These are phyloP conservation scores for Trametes pubescens DNA, from an alignment of 1,284 basidiomycete genomes.

Conservation along the genomic window DNA sequence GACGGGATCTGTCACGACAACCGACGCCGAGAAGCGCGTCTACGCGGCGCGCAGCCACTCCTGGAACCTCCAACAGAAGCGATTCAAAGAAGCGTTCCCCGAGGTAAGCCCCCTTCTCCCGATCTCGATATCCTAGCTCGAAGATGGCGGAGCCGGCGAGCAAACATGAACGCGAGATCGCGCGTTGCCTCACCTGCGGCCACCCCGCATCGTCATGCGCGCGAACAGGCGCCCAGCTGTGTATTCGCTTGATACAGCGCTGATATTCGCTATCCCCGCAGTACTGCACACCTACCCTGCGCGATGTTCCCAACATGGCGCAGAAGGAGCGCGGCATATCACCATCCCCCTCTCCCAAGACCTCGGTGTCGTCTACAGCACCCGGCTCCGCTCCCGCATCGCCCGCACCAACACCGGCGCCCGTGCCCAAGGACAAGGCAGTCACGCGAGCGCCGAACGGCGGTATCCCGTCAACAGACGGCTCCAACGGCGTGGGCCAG, in stretches of 20 bases:
- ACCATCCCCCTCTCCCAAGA: slow-evolving; percentile 39
- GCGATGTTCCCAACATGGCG: slow-evolving; percentile 90
- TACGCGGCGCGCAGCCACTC: slow-evolving; percentile 84
- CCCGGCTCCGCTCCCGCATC: slow-evolving; percentile 10
- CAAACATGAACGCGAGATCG: slow-evolving; percentile 12
- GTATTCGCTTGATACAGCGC: not conserved
- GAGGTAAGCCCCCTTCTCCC: slow-evolving; percentile 62
- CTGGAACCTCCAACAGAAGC: slow-evolving; percentile 84
- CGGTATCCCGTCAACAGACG: slow-evolving; percentile 22
- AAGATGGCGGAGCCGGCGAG: not conserved
- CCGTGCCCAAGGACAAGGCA: slow-evolving; percentile 24
- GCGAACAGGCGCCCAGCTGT: not conserved
- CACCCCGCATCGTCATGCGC: slow-evolving; percentile 7
- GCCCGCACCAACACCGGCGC: slow-evolving; percentile 5
- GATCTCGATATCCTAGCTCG: slow-evolving; percentile 9
- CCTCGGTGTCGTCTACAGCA: slow-evolving; percentile 29
- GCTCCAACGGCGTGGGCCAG: slow-evolving; percentile 29
- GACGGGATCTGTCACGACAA: slow-evolving; percentile 87
- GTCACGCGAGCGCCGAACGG: slow-evolving; percentile 27
- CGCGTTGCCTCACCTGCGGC: slow-evolving; percentile 14
- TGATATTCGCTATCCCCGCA: slow-evolving; percentile 41
- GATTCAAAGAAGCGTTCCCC: slow-evolving; percentile 87
- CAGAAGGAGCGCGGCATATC: slow-evolving; percentile 69
- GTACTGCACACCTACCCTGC: slow-evolving; percentile 73
- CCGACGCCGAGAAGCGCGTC: slow-evolving; percentile 80